Evolutionary conservation across 345 rosid genomes (phyloP), one percentile per base, ranked within the genome.

Genomic region (Boechera divaricarpa): DNA sequence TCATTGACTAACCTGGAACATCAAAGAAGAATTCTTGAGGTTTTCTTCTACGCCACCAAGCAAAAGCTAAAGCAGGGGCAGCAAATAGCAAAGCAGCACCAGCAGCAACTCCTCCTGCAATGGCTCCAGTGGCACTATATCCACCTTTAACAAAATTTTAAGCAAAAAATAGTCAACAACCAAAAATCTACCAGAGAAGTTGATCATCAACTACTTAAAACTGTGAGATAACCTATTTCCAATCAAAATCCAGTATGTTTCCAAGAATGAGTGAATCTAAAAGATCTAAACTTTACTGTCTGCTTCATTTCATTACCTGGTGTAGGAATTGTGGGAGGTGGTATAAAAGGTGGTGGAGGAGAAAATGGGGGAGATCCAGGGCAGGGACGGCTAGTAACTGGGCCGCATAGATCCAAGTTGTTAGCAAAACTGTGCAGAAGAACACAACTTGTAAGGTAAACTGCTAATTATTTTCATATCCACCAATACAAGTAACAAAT

Each of bases 321-420:
- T 2, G 81, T 45, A 64, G 97, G 85, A 79, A 86, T 68, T n/a
- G 90, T 85, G 6, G 95, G 82, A 2, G 88, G 91, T 45, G 92
- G 92, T 42, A 88, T 86, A 88, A 94, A 92, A 44, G 98, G 98
- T 59, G 98, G 98, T 60, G 98, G 97, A 61, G 97, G 97, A 67
- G 97, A 88, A 83, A 94, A 94, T 13, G 98, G 98, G 70, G 97
- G 98, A 72, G 97, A 94, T 55, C 98, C 96, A 16, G 95, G 97
- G 81, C 98, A 94, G 52, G 98, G 95, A 54, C 48, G 87, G 56
- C 95, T 91, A 51, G 97, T 92, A 69, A 92, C 97, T 2, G 93
- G 97, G 35, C 98, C 98, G 82, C 98, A 94, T 29, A 94, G 82
- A 82, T 84, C 85, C 83, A 89, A 73, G 80, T 94, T 94, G 79